Evolutionary conservation across 441 rosid species (phyloP), one percentile per base, ranked within the genome.

Genomic region (Breynia disticha): DNA sequence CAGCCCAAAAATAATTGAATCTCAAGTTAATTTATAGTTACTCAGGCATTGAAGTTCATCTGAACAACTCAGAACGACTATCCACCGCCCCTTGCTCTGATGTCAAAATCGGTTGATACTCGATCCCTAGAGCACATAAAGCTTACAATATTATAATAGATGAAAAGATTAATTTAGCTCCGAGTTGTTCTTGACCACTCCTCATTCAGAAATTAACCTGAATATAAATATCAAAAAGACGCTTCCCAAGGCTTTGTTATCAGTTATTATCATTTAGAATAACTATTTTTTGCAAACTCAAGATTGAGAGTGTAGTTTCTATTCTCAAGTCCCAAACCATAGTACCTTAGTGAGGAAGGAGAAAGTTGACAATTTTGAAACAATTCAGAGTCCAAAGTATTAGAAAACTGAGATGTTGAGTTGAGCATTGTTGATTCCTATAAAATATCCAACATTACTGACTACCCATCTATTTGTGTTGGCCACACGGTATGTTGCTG

Each of bases 1-100:
- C 91, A 73, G 88, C 83, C 88, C 89, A 82, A 57, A 78, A 78
- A n/a, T n/a, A n/a, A n/a, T n/a, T n/a, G n/a, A n/a, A n/a, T n/a
- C 51, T 78, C 84, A 8, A 83, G 59, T 50, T 80, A 53, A 60
- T 79, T 80, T 52, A 74, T 79, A 1, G 67, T 48, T 57, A 83
- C 82, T 19, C 54, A 61, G 41, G 70, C 64, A 14, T 56, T 80
- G 55, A 77, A 82, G 18, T 5, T 42, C 67, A 10, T 79, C 14
- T 37, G 64, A 45, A 68, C 50, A 17, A 76, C 77, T 65, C 51
- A 67, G 20, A 62, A 37, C 12, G 19, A 73, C 39, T 53, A 57
- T 18, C 72, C 85, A 46, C 77, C 76, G 9, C 72, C 72, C 44
- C 52, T 75, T 39, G 61, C 64, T 19, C 64, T 51, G 64, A 73